phyloP scores from a whole-genome alignment of 2,329 filamentous ascomycete species.

The Geoglossum cookeanum region DNA sequence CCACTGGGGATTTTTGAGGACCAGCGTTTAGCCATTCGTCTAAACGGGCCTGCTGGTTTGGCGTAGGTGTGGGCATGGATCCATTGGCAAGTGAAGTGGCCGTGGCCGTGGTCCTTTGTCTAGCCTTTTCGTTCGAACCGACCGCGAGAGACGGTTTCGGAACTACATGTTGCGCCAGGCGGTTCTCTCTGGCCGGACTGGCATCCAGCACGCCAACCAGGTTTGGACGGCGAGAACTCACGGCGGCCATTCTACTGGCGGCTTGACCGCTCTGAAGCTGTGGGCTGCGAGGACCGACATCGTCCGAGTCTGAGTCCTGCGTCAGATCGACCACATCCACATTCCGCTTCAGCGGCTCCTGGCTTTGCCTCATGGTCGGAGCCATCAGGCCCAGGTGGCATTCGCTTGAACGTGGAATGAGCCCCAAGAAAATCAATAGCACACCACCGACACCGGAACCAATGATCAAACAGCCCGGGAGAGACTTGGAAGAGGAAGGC shows the following conservation, averaged over 20 bases:
- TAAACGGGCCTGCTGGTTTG: background rate
- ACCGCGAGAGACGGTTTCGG: background rate
- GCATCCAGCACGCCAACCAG: background rate
- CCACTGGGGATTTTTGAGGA: background rate
- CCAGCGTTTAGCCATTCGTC: background rate
- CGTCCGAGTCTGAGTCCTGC: background rate
- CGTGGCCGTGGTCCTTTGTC: background rate
- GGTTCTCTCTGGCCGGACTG: background rate
- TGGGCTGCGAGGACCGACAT: background rate
- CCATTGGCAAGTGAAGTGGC: background rate
- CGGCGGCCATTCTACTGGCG: background rate
- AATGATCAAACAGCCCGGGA: background rate
- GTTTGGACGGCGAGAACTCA: background rate
- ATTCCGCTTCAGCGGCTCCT: background rate
- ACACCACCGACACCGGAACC: background rate
- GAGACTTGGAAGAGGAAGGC: background rate
- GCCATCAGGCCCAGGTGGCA: background rate
- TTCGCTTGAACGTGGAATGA: background rate
- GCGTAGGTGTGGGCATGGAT: background rate
- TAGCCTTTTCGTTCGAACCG: background rate
- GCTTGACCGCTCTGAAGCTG: background rate
- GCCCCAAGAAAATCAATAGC: conserved; percentile 1
- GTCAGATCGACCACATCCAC: background rate
- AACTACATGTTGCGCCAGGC: background rate
- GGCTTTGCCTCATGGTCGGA: background rate